These are phyloP conservation scores for Monosporozyma solicola DNA, from an alignment of 805 yeast genomes.

Conservation along the genomic window DNA sequence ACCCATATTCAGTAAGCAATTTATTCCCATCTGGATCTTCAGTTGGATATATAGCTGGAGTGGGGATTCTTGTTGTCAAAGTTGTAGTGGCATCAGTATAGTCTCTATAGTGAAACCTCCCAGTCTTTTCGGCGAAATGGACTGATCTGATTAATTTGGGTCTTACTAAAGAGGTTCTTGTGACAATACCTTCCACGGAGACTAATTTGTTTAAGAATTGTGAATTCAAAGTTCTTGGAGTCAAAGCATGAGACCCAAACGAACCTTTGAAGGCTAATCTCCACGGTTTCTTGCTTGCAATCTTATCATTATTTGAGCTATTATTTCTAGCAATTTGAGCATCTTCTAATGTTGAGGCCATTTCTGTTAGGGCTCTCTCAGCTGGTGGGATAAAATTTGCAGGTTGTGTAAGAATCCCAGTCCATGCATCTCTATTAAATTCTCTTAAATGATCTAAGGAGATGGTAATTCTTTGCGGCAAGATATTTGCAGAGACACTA, in stretches of 20 bases:
- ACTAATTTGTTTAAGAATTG: slow-evolving; percentile 69
- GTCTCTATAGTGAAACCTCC: slow-evolving; percentile 80
- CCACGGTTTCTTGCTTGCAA: slow-evolving; percentile 41
- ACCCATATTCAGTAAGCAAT: slow-evolving; percentile 84
- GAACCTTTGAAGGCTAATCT: slow-evolving; percentile 82
- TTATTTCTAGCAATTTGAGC: slow-evolving; percentile 7
- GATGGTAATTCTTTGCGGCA: slow-evolving; percentile 48
- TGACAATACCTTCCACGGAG: slow-evolving; percentile 90
- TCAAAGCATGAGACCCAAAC: slow-evolving; percentile 77
- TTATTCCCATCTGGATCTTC: slow-evolving; percentile 90
- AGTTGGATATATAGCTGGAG: slow-evolving; percentile 83
- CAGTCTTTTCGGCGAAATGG: slow-evolving; percentile 81
- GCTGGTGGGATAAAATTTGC: slow-evolving; percentile 84
- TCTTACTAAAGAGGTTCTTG: slow-evolving; percentile 84
- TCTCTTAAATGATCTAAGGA: slow-evolving; percentile 83
- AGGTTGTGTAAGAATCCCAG: slow-evolving; percentile 64
- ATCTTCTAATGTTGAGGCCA: slow-evolving; percentile 54
- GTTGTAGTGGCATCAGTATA: slow-evolving; percentile 90
- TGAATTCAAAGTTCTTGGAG: slow-evolving; percentile 82
- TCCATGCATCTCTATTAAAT: slow-evolving; percentile 71
- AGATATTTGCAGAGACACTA: slow-evolving; percentile 5
- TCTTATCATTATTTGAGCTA: slow-evolving; percentile 38
- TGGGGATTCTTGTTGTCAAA: slow-evolving; percentile 38
- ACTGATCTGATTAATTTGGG: slow-evolving; percentile 89
- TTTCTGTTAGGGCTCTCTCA: slow-evolving; percentile 75